Evolutionary conservation across 2,329 filamentous ascomycete species (phyloP).

Genomic region (Sporothrix schenckii): DNA sequence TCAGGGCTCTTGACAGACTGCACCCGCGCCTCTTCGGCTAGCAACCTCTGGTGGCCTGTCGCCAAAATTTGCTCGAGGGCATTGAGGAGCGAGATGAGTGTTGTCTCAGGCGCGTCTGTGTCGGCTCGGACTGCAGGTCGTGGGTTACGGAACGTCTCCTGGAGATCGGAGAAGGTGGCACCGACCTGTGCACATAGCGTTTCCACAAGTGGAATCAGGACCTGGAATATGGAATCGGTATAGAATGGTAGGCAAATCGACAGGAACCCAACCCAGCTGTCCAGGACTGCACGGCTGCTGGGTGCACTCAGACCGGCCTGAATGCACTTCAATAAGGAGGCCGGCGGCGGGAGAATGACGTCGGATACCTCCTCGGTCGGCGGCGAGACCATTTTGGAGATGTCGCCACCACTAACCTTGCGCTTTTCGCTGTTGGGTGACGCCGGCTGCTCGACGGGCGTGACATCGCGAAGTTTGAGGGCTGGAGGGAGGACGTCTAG

Average conservation of each 20-base stretch:
- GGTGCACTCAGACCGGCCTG: conserved; percentile 76
- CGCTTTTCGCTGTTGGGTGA: conserved; percentile 51
- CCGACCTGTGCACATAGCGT: conserved; percentile 81
- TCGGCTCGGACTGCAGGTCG: conserved; percentile 28
- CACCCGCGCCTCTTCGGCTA: conserved; percentile 72
- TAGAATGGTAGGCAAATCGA: conserved; percentile 83
- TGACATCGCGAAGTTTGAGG: conserved; percentile 64
- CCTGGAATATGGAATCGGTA: conserved; percentile 81
- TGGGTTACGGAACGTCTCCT: conserved; percentile 59
- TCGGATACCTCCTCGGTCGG: conserved; percentile 11
- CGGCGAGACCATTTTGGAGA: conserved; percentile 24
- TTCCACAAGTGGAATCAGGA: conserved; percentile 86
- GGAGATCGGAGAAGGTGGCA: conserved; percentile 70
- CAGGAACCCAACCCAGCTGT: conserved; percentile 89
- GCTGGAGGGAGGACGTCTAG: conserved; percentile 77
- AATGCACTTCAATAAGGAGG: conserved; percentile 78
- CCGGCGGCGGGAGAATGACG: conserved; percentile 56
- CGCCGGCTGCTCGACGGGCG: conserved; percentile 42
- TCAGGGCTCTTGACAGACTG: conserved; percentile 76
- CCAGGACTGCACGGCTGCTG: conserved; percentile 74
- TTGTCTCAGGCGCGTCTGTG: conserved; percentile 64
- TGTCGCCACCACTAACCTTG: conserved; percentile 40
- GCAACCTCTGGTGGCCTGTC: conserved; percentile 78
- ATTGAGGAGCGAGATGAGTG: conserved; percentile 83
- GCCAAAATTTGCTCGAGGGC: conserved; percentile 90